phyloP scores from a whole-genome alignment of 352 stramenopile genomes.

The Synura sp. region DNA sequence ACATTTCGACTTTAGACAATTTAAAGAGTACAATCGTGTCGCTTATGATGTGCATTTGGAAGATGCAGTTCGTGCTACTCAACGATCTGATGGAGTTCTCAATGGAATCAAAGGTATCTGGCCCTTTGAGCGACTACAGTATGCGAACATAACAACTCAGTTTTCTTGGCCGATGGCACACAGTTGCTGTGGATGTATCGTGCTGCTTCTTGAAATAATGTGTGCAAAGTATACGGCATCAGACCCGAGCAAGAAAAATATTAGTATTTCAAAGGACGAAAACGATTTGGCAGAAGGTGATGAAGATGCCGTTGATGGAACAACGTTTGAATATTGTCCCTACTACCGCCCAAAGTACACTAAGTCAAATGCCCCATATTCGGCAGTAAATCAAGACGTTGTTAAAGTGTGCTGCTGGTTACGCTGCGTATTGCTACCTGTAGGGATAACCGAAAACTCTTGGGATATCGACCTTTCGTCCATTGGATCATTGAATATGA shows the following conservation, averaged over 20 bases:
- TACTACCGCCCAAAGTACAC: background rate
- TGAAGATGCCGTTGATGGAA: conserved; percentile 23
- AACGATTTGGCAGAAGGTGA: conserved; percentile 18
- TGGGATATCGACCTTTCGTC: background rate
- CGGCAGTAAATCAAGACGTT: conserved; percentile 14
- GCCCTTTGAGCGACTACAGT: background rate
- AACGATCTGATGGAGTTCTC: conserved; percentile 10
- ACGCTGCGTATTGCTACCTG: conserved; percentile 7
- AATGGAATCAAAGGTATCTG: conserved; percentile 37
- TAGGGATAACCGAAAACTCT: conserved; percentile 21
- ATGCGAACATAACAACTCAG: conserved; percentile 13
- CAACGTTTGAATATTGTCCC: conserved; percentile 14
- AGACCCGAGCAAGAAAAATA: conserved; percentile 23
- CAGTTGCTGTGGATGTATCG: background rate
- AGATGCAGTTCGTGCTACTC: conserved; percentile 7
- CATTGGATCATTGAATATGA: conserved; percentile 31
- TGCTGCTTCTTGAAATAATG: conserved; percentile 24
- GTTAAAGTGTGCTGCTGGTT: conserved; percentile 9
- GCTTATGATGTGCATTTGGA: conserved; percentile 13
- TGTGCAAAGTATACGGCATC: conserved; percentile 5
- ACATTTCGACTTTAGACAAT: conserved; percentile 34
- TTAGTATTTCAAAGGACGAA: conserved; percentile 24
- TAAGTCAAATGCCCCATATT: background rate
- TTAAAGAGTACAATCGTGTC: conserved; percentile 6
- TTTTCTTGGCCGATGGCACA: background rate